Evolutionary conservation across 2,329 filamentous ascomycete genomes (phyloP), one percentile per base, ranked within the genome.

Genomic region (Cercospora zeina): DNA sequence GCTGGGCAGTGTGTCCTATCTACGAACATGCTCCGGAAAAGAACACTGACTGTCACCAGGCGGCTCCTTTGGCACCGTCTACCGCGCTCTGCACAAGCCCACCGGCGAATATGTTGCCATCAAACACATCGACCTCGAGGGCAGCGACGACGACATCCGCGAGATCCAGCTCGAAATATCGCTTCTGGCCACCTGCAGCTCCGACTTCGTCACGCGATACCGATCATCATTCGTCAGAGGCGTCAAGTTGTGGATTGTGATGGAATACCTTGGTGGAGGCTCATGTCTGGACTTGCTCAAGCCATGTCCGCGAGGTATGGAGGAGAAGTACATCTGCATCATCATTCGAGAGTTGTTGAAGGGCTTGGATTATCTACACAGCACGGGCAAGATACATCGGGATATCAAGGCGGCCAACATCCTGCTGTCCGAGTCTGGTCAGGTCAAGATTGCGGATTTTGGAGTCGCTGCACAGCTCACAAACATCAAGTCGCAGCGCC

Each of bases 341-440:
- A 88, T 97, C 72, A 96, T 93, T 76, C 90, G 92, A 62, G 92
- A 99, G 75, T 83, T 99, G 27, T 84, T 99, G 10, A 83, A 89
- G 11, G 95, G 93, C 7, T 85, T 99, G 69, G 91, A 96, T 71
- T 99, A 99, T 73, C 85, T 99, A 1, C 95, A 99, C 75, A 88
- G 89, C 53, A 85, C 92, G n/a, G 92, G 95, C 24, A 93, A 99
- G n/a, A 82, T 99, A 3, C 95, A 99, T 76, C 89, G 95, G 62
- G 95, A 99, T 71, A 97, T 99, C 79, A 99, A 99, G 77, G 95
- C 95, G 1, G 95, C 95, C 61, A 99, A 99, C 71, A 97, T 97
- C 63, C 82, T 99, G 24, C 90, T 99, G 62, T 96, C 91, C 77
- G 95, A 88, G 69, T 87, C 89, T 9, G 95, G 95, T 3, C 85